Base-by-base conservation (phyloP, 345 rosid genomes). In the Salix exigua region DNA sequence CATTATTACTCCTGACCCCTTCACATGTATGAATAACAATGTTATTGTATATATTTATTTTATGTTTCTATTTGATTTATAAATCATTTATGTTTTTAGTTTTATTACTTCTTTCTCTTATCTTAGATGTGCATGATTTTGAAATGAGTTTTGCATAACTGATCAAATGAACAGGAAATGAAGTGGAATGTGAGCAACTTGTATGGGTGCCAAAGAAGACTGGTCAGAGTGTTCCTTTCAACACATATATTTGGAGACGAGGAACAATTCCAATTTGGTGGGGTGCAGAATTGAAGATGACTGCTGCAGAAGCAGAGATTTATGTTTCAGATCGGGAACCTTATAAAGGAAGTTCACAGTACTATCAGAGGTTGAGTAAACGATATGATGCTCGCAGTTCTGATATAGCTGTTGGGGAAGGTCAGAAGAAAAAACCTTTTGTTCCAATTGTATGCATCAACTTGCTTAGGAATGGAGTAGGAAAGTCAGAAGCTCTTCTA, bases 201-300 rank as follows among this genome's bases (percentile, higher is more conserved):
- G 92, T 92, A 79, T 96, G 98, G 98, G 87, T 86, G 65, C 98
- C 99, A 73, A 93, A 87, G 86, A 89, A 67, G 80, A 66, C 89
- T 21, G 91, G 90, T 81, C 94, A 85, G 82, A 89, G 93, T 82
- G 75, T 92, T 81, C 94, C 94, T 83, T 96, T 93, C 78, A 96
- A 84, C 78, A 89, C 94, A 26, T 92, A 89, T 75, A 85, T 91
- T 48, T 96, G 98, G 99, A 91, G 98, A 68, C 91, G 98, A 71
- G 99, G 99, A 78, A 93, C 99, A 53, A 93, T 93, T 61, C 98
- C 99, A 21, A 93, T 96, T 40, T 96, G 99, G 99, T 93, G 99
- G 99, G 97, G 99, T 86, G 98, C 99, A 53, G 98, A 96, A 75
- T 74, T 96, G 77, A 96, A 93, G 86, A 83, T 95, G 44, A 93